Evolutionary conservation across 768 basidiomycete genomes (phyloP).

Genomic region (Lactarius hengduanensis): DNA sequence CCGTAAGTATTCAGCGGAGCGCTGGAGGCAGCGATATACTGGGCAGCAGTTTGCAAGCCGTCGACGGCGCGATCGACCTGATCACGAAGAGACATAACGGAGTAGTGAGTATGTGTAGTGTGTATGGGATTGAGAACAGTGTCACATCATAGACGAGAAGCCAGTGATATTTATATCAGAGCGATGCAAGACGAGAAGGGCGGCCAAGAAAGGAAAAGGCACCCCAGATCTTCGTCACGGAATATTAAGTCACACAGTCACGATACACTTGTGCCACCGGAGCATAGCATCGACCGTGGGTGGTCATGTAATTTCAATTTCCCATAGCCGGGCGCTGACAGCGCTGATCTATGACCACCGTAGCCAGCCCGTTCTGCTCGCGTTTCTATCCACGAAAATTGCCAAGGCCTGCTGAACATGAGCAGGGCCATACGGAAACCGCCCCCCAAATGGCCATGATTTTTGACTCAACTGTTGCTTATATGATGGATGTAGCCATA

Average conservation of each 20-base stretch:
- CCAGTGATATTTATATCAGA: slow-evolving; percentile 19
- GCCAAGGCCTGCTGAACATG: too few species aligned
- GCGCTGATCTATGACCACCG: background rate
- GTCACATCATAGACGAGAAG: background rate
- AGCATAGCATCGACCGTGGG: slow-evolving; percentile 1
- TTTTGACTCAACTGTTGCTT: background rate
- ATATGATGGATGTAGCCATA: background rate
- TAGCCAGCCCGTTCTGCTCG: background rate
- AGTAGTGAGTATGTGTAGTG: background rate
- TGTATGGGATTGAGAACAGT: background rate
- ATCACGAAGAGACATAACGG: slow-evolving; percentile 12
- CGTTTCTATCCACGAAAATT: background rate
- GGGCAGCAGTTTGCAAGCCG: slow-evolving; percentile 10
- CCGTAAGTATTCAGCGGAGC: slow-evolving; percentile 20
- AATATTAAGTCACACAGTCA: background rate
- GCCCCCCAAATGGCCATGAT: background rate
- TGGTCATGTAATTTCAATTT: background rate
- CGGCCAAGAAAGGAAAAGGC: background rate
- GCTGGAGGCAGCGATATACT: background rate
- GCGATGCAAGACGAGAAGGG: background rate
- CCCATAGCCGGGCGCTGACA: background rate
- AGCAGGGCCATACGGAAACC: too few species aligned
- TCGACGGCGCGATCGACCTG: background rate
- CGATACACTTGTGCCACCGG: background rate
- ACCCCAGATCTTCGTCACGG: too few species aligned